Conservation (phyloP, 257 asterid genomes). For the Capsicum chinense region DNA sequence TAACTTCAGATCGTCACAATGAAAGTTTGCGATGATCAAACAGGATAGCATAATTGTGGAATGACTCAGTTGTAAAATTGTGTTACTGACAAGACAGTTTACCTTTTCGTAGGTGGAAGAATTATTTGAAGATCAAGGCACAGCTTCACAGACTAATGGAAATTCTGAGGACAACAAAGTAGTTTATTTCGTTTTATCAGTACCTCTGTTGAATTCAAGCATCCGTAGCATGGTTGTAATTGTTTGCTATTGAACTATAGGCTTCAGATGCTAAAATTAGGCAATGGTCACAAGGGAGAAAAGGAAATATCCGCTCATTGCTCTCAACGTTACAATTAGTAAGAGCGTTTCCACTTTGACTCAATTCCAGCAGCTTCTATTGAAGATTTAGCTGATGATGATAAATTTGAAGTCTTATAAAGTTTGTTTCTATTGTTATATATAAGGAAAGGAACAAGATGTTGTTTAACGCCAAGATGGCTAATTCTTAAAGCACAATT, state of each 20-base stretch:
- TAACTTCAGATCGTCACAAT: neutral
- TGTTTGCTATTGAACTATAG: constrained; percentile 38
- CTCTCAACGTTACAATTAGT: constrained; percentile 89
- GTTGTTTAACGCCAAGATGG: neutral
- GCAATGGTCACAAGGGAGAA: constrained; percentile 91
- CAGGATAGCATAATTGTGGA: neutral
- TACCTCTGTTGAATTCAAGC: neutral
- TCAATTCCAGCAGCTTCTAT: neutral
- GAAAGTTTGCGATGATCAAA: neutral
- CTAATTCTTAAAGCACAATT: constrained; percentile 20
- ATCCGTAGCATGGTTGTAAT: neutral
- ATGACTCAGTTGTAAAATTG: neutral
- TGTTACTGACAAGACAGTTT: neutral
- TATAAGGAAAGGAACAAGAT: neutral
- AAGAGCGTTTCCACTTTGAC: constrained; percentile 39
- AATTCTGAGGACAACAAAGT: constrained; percentile 59
- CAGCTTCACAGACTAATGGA: constrained; percentile 43
- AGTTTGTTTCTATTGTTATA: neutral
- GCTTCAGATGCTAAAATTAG: constrained; percentile 74
- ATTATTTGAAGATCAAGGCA: constrained; percentile 49
- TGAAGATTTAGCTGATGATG: neutral
- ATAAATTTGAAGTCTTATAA: neutral
- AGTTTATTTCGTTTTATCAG: constrained; percentile 31
- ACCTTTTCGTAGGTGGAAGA: constrained; percentile 71
- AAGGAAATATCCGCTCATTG: constrained; percentile 91